Base-by-base conservation (phyloP, 208 protist genomes). In the Acanthamoeba healyi region DNA sequence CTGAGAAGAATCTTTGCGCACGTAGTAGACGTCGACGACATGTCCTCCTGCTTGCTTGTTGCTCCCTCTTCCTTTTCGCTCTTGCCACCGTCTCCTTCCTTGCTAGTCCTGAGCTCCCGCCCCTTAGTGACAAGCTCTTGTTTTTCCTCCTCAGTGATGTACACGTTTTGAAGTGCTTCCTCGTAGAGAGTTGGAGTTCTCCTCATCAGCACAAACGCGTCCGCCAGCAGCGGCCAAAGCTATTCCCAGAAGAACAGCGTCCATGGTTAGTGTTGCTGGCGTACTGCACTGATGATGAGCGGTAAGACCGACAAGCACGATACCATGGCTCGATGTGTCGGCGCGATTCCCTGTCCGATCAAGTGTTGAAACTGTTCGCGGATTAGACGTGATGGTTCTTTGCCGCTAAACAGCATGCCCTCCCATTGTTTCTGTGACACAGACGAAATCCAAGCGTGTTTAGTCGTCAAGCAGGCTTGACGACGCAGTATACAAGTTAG, bases 221-320 rank as follows among this genome's bases (percentile, higher is more conserved):
- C 67, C 34, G 38, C 67, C 67, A 77, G 24, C 67, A 77, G 19
- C 19, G 67, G 67, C 67, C 67, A 77, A 22, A 77, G 67, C 67
- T 77, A n/a, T 12, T 34, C 26, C 0, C 26, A n/a, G n/a, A n/a
- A n/a, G n/a, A n/a, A n/a, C n/a, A n/a, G n/a, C n/a, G n/a, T n/a
- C n/a, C n/a, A n/a, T n/a, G n/a, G n/a, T n/a, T n/a, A n/a, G n/a
- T n/a, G n/a, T n/a, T n/a, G n/a, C n/a, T n/a, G n/a, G n/a, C n/a
- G n/a, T n/a, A n/a, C n/a, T n/a, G n/a, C n/a, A n/a, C n/a, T n/a
- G n/a, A n/a, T n/a, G n/a, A n/a, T n/a, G n/a, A n/a, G n/a, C n/a
- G n/a, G n/a, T n/a, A n/a, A n/a, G n/a, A n/a, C n/a, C n/a, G n/a
- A n/a, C n/a, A n/a, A n/a, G n/a, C n/a, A 24, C 10, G 12, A 26